Percentiles rank a stretch among this genome's conserved stretches.
Conservation (phyloP, 2,329 filamentous ascomycete genomes). For the Fusarium sp. region DNA sequence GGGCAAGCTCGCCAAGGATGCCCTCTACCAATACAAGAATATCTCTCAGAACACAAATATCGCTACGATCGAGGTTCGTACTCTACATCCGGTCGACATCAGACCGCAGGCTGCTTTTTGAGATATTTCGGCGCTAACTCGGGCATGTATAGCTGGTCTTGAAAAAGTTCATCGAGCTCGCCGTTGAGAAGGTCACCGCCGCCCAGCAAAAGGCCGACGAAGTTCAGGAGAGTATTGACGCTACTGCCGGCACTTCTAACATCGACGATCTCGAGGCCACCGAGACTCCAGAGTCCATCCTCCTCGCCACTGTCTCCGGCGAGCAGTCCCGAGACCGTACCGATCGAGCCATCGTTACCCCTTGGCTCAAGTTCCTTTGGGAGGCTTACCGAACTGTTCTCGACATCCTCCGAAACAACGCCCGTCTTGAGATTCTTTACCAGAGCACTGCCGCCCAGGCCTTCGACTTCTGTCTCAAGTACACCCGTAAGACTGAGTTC, state of each 20-base stretch:
- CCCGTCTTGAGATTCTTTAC: conserved; percentile 95
- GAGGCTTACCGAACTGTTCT: conserved; percentile 98
- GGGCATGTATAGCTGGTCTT: conserved; percentile 75
- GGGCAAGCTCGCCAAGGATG: conserved; percentile 98
- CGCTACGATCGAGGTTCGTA: conserved; percentile 87
- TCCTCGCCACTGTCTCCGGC: conserved; percentile 96
- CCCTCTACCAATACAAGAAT: conserved; percentile 99
- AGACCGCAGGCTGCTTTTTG: conserved; percentile 3
- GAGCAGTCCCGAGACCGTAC: conserved; percentile 98
- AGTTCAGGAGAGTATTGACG: conserved; percentile 87
- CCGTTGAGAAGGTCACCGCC: conserved; percentile 94
- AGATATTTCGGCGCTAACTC: conserved; percentile 35
- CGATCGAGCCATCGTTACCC: conserved; percentile 96
- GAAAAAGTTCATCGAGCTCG: conserved; percentile 97
- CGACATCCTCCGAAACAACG: conserved; percentile 99
- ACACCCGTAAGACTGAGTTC: conserved; percentile 99
- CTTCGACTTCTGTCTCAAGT: conserved; percentile 98
- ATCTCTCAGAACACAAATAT: conserved; percentile 99
- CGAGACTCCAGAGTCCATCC: conserved; percentile 97
- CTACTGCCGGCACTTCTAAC: conserved; percentile 71
- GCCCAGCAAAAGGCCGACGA: conserved; percentile 97
- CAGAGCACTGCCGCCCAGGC: conserved; percentile 98
- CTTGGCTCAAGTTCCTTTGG: conserved; percentile 99
- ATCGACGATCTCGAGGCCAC: conserved; percentile 96
- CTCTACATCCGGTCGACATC: conserved; percentile 1